These are phyloP conservation scores for Pyrenophora teres DNA, from an alignment of 2,329 filamentous ascomycete species.

Conservation along the genomic window DNA sequence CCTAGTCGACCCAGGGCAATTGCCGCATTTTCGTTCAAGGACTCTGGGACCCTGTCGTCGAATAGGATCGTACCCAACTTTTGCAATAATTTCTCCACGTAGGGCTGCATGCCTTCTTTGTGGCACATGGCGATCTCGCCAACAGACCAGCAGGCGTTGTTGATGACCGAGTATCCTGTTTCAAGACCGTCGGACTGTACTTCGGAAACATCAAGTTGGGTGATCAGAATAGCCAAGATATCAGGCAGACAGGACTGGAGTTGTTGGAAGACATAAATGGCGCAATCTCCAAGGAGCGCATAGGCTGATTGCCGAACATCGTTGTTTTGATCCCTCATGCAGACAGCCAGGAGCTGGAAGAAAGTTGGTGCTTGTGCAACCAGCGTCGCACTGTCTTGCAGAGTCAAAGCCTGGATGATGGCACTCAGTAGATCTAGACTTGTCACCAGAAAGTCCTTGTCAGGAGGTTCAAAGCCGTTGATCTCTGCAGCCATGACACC, in stretches of 20 bases:
- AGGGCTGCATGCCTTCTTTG: conserved; percentile 73
- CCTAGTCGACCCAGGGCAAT: conserved; percentile 90
- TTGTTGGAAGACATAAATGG: conserved; percentile 86
- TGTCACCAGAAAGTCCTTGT: conserved; percentile 97
- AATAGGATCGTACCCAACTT: conserved; percentile 81
- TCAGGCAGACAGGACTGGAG: conserved; percentile 73
- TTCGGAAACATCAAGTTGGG: conserved; percentile 75
- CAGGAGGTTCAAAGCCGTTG: conserved; percentile 72
- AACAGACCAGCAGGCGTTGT: conserved; percentile 97
- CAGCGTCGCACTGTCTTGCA: conserved; percentile 73
- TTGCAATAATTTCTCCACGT: conserved; percentile 75
- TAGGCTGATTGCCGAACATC: conserved; percentile 97
- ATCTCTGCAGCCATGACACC: conserved; percentile 72
- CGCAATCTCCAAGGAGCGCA: conserved; percentile 90
- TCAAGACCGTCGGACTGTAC: conserved; percentile 81
- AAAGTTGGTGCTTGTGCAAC: conserved; percentile 77
- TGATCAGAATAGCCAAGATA: conserved; percentile 80
- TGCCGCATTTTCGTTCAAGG: conserved; percentile 89
- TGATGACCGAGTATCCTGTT: conserved; percentile 86
- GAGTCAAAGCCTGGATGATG: conserved; percentile 85
- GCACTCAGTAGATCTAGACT: conserved; percentile 91
- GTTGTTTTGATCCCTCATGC: conserved; percentile 88
- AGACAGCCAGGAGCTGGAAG: conserved; percentile 88
- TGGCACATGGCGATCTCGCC: conserved; percentile 89
- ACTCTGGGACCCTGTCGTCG: conserved; percentile 82